Conservation (phyloP, 148 eudicot species). For the Rheum nobile region DNA sequence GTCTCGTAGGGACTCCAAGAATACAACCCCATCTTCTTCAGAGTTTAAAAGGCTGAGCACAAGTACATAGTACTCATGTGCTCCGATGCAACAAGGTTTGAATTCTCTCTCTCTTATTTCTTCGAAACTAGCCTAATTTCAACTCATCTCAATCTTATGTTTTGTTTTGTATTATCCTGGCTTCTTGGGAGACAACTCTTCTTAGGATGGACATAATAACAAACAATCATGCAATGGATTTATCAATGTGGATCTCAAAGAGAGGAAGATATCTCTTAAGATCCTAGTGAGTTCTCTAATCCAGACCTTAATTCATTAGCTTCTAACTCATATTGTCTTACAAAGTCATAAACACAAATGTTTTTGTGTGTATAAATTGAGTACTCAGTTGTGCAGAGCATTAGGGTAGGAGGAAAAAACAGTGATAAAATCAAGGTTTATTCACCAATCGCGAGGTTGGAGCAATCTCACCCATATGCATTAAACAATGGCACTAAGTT, state of each 20-base stretch:
- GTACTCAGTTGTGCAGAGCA: slow-evolving; percentile 70
- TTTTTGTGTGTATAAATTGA: slow-evolving; percentile 44
- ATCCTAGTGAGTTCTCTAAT: slow-evolving; percentile 30
- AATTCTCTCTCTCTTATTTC: background rate
- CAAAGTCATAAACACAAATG: no score
- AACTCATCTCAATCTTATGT: no score
- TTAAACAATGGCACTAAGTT: slow-evolving; percentile 74
- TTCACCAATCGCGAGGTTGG: slow-evolving; percentile 38
- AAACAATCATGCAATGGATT: slow-evolving; percentile 44
- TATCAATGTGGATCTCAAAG: slow-evolving; percentile 33
- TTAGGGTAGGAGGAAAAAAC: slow-evolving; percentile 53
- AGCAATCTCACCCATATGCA: slow-evolving; percentile 40
- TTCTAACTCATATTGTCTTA: no score
- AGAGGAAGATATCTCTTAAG: slow-evolving; percentile 35
- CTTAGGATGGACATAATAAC: slow-evolving; percentile 16
- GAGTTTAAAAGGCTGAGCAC: no score
- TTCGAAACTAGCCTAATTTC: background rate
- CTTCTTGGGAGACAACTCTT: slow-evolving; percentile 19
- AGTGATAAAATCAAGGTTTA: slow-evolving; percentile 65
- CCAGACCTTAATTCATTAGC: no score
- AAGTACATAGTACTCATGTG: slow-evolving; percentile 34
- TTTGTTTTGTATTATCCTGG: background rate
- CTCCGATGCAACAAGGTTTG: slow-evolving; percentile 42
- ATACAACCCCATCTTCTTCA: no score
- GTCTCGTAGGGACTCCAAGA: no score